These are phyloP conservation scores for Baorangia bicolor DNA, from an alignment of 768 basidiomycete genomes.

Conservation along the genomic window DNA sequence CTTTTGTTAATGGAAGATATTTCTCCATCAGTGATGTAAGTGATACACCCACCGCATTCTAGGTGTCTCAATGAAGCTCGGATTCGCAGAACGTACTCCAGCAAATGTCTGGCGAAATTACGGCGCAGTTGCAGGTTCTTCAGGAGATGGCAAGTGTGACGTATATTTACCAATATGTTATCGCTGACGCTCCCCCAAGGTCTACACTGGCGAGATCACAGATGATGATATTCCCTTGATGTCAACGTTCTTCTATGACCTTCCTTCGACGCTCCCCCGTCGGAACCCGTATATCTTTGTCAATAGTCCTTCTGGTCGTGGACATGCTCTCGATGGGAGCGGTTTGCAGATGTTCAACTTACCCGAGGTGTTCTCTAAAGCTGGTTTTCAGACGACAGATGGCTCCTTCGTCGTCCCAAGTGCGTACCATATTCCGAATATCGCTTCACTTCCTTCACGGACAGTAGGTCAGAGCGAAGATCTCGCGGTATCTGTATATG, in stretches of 20 bases:
- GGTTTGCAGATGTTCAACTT: conserved; percentile 25
- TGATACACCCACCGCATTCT: conserved; percentile 1
- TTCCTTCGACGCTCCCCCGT: conserved; percentile 65
- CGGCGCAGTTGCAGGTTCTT: conserved; percentile 60
- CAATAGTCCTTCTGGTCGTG: conserved; percentile 34
- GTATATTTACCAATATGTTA: neutral
- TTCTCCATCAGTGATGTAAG: conserved; percentile 65
- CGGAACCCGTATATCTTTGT: conserved; percentile 80
- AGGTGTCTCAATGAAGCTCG: neutral
- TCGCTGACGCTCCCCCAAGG: conserved; percentile 33
- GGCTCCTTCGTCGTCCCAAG: conserved; percentile 64
- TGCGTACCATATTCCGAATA: conserved; percentile 32
- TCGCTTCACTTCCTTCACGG: conserved; percentile 3
- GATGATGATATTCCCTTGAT: conserved; percentile 53
- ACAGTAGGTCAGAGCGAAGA: conserved; percentile 14
- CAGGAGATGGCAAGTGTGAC: conserved; percentile 62
- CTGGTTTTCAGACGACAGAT: conserved; percentile 41
- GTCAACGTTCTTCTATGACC: conserved; percentile 84
- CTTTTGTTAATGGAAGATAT: conserved; percentile 89
- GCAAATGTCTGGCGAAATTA: conserved; percentile 43
- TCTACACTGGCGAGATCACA: conserved; percentile 56
- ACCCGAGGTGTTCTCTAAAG: conserved; percentile 29
- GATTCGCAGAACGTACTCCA: conserved; percentile 24
- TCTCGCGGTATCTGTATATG: conserved; percentile 49
- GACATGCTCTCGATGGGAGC: conserved; percentile 5